phyloP scores from a whole-genome alignment of 768 basidiomycete species.

The Leccinum arenicola region DNA sequence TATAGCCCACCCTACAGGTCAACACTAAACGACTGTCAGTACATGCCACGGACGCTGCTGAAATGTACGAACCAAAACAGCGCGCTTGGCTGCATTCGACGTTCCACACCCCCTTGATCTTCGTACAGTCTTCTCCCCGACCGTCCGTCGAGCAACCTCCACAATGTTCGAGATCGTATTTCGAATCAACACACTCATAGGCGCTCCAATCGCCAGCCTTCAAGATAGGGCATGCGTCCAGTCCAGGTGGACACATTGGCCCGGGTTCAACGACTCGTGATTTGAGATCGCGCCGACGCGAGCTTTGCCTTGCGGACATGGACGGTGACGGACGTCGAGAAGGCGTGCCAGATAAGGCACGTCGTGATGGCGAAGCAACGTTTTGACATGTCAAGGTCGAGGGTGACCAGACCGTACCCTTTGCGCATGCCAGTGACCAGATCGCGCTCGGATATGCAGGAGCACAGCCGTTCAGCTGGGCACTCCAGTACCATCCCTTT shows the following conservation, averaged over 20 bases:
- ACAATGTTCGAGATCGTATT: slow-evolving; percentile 64
- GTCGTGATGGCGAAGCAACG: slow-evolving; percentile 23
- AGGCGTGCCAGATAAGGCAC: neutral
- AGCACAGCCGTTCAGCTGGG: slow-evolving; percentile 5
- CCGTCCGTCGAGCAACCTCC: slow-evolving; percentile 71
- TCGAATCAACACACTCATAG: slow-evolving; percentile 64
- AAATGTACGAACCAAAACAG: slow-evolving; percentile 46
- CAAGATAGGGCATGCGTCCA: slow-evolving; percentile 56
- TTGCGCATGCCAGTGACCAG: slow-evolving; percentile 32
- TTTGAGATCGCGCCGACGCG: slow-evolving; percentile 31
- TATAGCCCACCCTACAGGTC: slow-evolving; percentile 16
- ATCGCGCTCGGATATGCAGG: slow-evolving; percentile 11
- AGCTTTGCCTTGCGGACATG: slow-evolving; percentile 7
- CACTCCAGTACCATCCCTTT: slow-evolving; percentile 19
- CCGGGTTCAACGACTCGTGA: slow-evolving; percentile 26
- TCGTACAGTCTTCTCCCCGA: slow-evolving; percentile 67
- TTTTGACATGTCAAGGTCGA: slow-evolving; percentile 42
- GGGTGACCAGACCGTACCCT: slow-evolving; percentile 45
- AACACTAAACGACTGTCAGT: slow-evolving; percentile 7
- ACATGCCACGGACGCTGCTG: neutral
- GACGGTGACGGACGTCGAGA: slow-evolving; percentile 40
- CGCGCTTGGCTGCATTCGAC: slow-evolving; percentile 61
- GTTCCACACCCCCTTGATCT: slow-evolving; percentile 62
- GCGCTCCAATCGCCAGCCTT: slow-evolving; percentile 39
- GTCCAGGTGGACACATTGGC: slow-evolving; percentile 47